These are phyloP conservation scores for Hanseniaspora thailandica DNA, from an alignment of 805 yeast genomes.

Conservation along the genomic window DNA sequence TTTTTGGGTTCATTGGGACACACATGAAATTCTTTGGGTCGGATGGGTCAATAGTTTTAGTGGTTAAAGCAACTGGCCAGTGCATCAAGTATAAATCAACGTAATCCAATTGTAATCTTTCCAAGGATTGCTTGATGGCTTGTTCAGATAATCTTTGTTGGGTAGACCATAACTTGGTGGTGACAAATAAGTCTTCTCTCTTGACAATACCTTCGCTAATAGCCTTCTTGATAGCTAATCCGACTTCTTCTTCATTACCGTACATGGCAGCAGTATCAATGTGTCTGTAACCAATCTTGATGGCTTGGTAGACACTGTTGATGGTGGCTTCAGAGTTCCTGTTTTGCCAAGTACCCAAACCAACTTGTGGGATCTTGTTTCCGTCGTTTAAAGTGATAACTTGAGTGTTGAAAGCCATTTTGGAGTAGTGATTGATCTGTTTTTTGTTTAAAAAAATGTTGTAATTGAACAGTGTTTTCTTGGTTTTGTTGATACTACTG, in stretches of 20 bases:
- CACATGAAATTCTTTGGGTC: constrained; percentile 20
- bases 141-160: constrained; percentile 56
- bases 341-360: constrained; percentile 66
- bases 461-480: neutral
- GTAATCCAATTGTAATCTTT: constrained; percentile 65
- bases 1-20: constrained; percentile 32
- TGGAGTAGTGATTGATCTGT: neutral
- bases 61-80: constrained; percentile 76
- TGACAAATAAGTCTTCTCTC: constrained; percentile 54
- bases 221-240: constrained; percentile 33
- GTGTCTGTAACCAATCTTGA: constrained; percentile 57
- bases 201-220: constrained; percentile 13
- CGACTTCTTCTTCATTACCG: constrained; percentile 55
- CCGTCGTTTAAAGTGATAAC: constrained; percentile 48
- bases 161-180: constrained; percentile 88
- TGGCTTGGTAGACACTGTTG: constrained; percentile 48
- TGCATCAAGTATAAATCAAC: constrained; percentile 77
- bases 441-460: neutral
- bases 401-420: constrained; percentile 13
- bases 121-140: constrained; percentile 53
- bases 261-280: constrained; percentile 68
- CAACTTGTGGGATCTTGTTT: constrained; percentile 49
- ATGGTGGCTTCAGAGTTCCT: constrained; percentile 42
- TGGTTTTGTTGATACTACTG: too few relatives aligned
- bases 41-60: constrained; percentile 32